These are phyloP conservation scores for Solanum tarapatanum DNA, from an alignment of 257 asterid species.

Conservation along the genomic window DNA sequence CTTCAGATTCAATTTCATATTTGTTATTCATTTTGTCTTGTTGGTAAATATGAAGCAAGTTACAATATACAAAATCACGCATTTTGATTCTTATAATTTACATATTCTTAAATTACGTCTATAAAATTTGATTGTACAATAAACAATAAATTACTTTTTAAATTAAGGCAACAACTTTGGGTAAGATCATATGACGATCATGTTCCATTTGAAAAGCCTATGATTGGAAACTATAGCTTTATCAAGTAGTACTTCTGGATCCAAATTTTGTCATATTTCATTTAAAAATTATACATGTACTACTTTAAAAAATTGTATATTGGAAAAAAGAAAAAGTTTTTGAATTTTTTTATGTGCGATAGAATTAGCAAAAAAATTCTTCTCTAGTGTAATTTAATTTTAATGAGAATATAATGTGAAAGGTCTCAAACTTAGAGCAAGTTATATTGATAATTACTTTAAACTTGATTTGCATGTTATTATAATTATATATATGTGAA, in stretches of 20 bases:
- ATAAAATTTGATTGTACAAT: not conserved
- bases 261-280: not conserved
- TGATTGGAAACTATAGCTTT: not conserved
- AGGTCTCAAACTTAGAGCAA: not conserved
- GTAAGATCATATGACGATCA: not conserved
- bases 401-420: not conserved
- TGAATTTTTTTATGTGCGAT: not conserved
- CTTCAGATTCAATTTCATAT: not conserved
- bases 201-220: not conserved
- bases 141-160: not conserved
- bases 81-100: not conserved
- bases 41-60: not conserved
- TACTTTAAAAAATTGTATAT: not conserved
- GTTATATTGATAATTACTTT: not conserved
- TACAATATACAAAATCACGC: not conserved
- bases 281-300: not conserved
- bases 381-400: not conserved
- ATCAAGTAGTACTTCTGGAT: not conserved
- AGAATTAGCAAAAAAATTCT: not conserved
- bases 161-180: not conserved
- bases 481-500: not conserved
- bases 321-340: too few species aligned
- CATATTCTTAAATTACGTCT: not conserved
- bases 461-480: not conserved
- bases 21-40: not conserved